phyloP scores from a whole-genome alignment of 2,329 filamentous ascomycete genomes.

The Talaromyces pinophilus region DNA sequence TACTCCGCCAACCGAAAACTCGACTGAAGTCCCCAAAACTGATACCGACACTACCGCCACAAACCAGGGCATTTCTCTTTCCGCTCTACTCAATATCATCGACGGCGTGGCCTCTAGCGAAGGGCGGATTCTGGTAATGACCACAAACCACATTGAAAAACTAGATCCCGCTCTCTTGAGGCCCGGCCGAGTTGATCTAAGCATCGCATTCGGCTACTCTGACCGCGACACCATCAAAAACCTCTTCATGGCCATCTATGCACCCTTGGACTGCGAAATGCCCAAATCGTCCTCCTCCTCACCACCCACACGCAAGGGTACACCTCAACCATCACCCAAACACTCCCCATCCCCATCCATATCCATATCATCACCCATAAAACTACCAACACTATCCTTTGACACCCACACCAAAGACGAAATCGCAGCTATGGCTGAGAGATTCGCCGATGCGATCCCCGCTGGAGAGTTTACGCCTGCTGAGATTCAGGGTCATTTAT shows the following conservation, averaged over 20 bases:
- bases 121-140: slow-evolving; percentile 73
- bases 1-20: background rate
- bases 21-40: slow-evolving; percentile 24
- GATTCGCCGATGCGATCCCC: slow-evolving; percentile 39
- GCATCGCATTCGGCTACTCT: slow-evolving; percentile 57
- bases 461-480: slow-evolving; percentile 41
- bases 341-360: slow-evolving; percentile 1
- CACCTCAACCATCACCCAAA: background rate
- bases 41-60: background rate
- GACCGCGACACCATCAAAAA: slow-evolving; percentile 39
- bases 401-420: slow-evolving; percentile 22
- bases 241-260: slow-evolving; percentile 45
- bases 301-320: background rate
- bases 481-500: slow-evolving; percentile 45
- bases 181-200: slow-evolving; percentile 67
- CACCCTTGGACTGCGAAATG: slow-evolving; percentile 34
- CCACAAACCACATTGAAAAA: slow-evolving; percentile 66
- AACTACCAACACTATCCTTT: background rate
- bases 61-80: slow-evolving; percentile 59
- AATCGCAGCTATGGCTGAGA: slow-evolving; percentile 30
- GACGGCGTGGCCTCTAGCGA: slow-evolving; percentile 70
- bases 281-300: slow-evolving; percentile 2
- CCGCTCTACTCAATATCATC: slow-evolving; percentile 68
- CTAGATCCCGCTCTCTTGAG: slow-evolving; percentile 66
- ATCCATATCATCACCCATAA: slow-evolving; percentile 3